A percentile compares a stretch with the other conserved stretches of the same genome.
phyloP scores from a whole-genome alignment of 805 yeast genomes.

The Kluyveromyces aestuarii region DNA sequence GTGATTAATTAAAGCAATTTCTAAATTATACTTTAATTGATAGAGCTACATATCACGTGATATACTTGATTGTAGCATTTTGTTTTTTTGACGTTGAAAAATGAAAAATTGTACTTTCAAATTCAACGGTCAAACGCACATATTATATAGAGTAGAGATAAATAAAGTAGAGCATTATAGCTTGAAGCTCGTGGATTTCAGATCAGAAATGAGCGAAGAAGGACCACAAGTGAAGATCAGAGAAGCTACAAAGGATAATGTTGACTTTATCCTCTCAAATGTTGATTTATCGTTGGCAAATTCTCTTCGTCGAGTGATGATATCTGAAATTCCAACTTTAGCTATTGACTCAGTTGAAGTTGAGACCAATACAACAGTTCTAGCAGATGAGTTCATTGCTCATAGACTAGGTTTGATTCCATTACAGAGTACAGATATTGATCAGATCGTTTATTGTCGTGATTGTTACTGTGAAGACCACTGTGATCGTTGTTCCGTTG shows the following conservation, averaged over 20 bases:
- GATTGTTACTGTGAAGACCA: slow-evolving; percentile 98
- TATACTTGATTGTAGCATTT: neutral
- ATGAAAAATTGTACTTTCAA: neutral
- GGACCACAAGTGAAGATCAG: slow-evolving; percentile 81
- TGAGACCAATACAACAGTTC: slow-evolving; percentile 83
- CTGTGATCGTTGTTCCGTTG: slow-evolving; percentile 91
- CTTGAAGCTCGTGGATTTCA: neutral
- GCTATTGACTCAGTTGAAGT: slow-evolving; percentile 96
- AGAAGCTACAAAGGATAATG: slow-evolving; percentile 75
- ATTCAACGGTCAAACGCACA: neutral
- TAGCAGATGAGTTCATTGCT: slow-evolving; percentile 94
- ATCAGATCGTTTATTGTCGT: slow-evolving; percentile 74
- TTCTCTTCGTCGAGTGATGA: slow-evolving; percentile 82
- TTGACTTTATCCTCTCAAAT: slow-evolving; percentile 79
- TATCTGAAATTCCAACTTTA: slow-evolving; percentile 93
- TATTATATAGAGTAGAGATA: neutral
- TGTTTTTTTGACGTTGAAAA: neutral
- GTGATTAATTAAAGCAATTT: neutral
- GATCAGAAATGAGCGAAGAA: slow-evolving; percentile 23
- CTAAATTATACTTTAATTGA: too few relatives aligned
- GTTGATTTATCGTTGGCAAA: slow-evolving; percentile 88
- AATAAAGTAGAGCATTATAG: neutral
- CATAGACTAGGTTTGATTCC: slow-evolving; percentile 94
- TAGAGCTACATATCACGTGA: neutral
- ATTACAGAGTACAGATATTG: slow-evolving; percentile 73